Percentiles rank a stretch among this genome's conserved stretches.
phyloP scores from a whole-genome alignment of 2,329 filamentous ascomycete genomes.

The Fusarium drepaniforme region DNA sequence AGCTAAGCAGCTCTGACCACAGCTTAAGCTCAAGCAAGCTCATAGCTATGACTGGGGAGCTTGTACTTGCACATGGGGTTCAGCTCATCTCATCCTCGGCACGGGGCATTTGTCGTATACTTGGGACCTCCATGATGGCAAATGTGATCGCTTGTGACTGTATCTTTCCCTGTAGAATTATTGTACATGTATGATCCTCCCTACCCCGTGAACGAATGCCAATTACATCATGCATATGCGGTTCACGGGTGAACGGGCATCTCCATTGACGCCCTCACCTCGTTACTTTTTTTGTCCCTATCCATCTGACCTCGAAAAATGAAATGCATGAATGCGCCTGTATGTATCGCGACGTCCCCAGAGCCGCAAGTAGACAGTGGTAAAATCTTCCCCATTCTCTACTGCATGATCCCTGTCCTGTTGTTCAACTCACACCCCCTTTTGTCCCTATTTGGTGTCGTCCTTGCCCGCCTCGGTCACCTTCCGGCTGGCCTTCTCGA shows the following conservation, averaged over 20 bases:
- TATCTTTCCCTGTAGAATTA: neutral
- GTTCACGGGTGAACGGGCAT: neutral
- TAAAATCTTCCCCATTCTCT: constrained; percentile 14
- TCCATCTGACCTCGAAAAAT: constrained; percentile 13
- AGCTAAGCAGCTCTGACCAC: neutral
- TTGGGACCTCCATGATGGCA: neutral
- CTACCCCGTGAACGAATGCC: neutral
- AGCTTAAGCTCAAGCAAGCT: constrained; percentile 17
- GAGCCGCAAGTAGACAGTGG: constrained; percentile 9
- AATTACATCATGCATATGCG: constrained; percentile 12
- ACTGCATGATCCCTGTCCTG: constrained; percentile 12
- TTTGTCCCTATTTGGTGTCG: constrained; percentile 39
- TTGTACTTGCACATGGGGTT: constrained; percentile 13
- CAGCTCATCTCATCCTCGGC: constrained; percentile 26
- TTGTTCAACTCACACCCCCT: constrained; percentile 18
- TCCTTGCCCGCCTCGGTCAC: constrained; percentile 45
- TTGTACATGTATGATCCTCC: neutral
- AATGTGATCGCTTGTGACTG: constrained; percentile 9
- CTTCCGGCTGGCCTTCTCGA: constrained; percentile 61
- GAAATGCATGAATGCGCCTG: neutral
- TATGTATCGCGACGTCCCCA: constrained; percentile 6
- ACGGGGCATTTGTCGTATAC: neutral
- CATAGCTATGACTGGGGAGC: neutral
- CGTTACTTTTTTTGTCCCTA: constrained; percentile 5
- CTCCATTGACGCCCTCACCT: neutral